phyloP scores from a whole-genome alignment of 805 yeast genomes.

The Saccharomycopsis sp. region DNA sequence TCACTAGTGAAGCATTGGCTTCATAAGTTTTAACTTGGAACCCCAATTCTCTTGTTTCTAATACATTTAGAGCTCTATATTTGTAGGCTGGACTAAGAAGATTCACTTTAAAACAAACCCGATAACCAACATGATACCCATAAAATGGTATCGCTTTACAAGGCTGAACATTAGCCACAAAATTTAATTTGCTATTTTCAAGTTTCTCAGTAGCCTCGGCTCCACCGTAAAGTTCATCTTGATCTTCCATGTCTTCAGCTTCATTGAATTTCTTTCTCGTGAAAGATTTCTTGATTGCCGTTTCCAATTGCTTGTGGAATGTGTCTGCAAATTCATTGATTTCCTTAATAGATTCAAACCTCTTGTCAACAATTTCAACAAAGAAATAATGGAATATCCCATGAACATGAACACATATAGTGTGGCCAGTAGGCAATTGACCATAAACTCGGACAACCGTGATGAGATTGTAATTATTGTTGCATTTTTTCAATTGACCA shows the following conservation, averaged over 20 bases:
- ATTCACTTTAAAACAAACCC: slow-evolving; percentile 61
- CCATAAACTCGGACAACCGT: slow-evolving; percentile 69
- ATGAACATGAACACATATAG: slow-evolving; percentile 66
- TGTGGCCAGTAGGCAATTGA: slow-evolving; percentile 49
- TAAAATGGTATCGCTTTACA: slow-evolving; percentile 79
- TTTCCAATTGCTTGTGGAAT: slow-evolving; percentile 41
- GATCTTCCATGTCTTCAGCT: slow-evolving; percentile 17
- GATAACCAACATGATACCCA: slow-evolving; percentile 67
- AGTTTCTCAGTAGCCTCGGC: slow-evolving; percentile 4
- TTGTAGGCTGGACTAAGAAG: slow-evolving; percentile 56
- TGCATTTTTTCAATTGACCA: slow-evolving; percentile 25
- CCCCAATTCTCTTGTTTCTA: slow-evolving; percentile 27
- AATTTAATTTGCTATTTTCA: slow-evolving; percentile 23
- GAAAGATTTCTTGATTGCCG: slow-evolving; percentile 34
- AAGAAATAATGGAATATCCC: slow-evolving; percentile 79
- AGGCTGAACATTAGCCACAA: slow-evolving; percentile 51
- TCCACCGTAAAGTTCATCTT: slow-evolving; percentile 11
- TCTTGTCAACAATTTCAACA: slow-evolving; percentile 48
- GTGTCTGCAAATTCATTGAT: slow-evolving; percentile 31
- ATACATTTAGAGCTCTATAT: slow-evolving; percentile 45
- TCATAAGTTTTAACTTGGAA: slow-evolving; percentile 51
- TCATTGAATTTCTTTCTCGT: slow-evolving; percentile 22
- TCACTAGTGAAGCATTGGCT: slow-evolving; percentile 66
- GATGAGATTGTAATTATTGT: slow-evolving; percentile 8
- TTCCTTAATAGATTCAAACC: slow-evolving; percentile 21